Evolutionary conservation across 768 basidiomycete genomes (phyloP).

Genomic region (Lactifluus rugatus): DNA sequence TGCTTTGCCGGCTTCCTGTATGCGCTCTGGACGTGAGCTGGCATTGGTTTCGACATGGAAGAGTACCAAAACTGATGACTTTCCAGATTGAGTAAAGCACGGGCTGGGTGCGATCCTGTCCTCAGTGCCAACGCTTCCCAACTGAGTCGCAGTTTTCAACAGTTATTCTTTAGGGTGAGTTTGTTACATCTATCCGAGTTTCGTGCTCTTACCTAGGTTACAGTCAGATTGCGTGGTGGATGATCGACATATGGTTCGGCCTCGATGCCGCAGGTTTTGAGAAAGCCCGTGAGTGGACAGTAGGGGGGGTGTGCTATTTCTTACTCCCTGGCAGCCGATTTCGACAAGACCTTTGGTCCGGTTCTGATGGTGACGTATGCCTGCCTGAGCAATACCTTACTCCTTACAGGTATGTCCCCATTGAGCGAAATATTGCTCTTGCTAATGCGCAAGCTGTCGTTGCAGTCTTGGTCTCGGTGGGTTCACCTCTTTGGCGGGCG

Average conservation of each 20-base stretch:
- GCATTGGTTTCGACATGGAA: neutral
- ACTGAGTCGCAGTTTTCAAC: neutral
- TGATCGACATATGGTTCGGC: slow-evolving; percentile 92
- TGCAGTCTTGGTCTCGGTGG: slow-evolving; percentile 11
- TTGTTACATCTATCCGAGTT: neutral
- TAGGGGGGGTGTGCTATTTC: slow-evolving; percentile 4
- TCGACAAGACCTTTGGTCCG: slow-evolving; percentile 85
- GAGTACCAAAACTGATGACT: neutral
- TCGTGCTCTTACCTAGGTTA: neutral
- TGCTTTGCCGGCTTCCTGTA: slow-evolving; percentile 92
- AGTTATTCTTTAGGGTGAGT: slow-evolving; percentile 31
- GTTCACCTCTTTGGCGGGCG: neutral
- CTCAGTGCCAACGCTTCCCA: slow-evolving; percentile 16
- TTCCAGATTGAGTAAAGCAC: slow-evolving; percentile 50
- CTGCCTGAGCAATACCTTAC: slow-evolving; percentile 82
- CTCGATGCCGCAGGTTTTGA: slow-evolving; percentile 88
- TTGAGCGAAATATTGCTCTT: neutral
- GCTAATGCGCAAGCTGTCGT: slow-evolving; percentile 1
- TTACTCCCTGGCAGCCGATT: slow-evolving; percentile 38
- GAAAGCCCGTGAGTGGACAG: slow-evolving; percentile 50
- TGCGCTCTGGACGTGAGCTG: slow-evolving; percentile 82
- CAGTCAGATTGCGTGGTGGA: slow-evolving; percentile 84
- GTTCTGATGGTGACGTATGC: slow-evolving; percentile 87
- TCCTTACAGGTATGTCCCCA: slow-evolving; percentile 64
- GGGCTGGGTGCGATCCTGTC: slow-evolving; percentile 37